Evolutionary conservation across 2,329 filamentous ascomycete genomes (phyloP).

Genomic region (Aspergillus tanneri): DNA sequence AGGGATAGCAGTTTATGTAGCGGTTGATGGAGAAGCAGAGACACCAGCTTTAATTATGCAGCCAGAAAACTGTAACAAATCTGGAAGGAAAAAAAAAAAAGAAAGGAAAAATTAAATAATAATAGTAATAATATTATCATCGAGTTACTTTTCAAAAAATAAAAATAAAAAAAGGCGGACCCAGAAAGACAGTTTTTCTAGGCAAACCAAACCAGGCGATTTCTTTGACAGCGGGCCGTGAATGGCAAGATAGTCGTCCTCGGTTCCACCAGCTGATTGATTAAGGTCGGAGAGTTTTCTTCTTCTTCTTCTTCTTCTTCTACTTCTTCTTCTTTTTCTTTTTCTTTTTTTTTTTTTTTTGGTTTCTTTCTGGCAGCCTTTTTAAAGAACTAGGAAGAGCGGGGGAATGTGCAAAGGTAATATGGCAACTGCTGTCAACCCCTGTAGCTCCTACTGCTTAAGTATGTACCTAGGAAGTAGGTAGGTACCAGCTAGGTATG

Average conservation of each 20-base stretch:
- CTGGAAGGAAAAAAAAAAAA: constrained; percentile 8
- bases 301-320: too few species aligned
- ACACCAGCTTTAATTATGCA: constrained; percentile 6
- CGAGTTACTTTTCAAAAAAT: not conserved
- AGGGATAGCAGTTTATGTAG: constrained; percentile 16
- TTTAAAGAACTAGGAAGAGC: too few species aligned
- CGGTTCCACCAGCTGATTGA: constrained; percentile 15
- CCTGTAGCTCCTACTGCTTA: too few species aligned
- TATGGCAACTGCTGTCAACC: too few species aligned
- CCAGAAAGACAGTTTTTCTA: constrained; percentile 8
- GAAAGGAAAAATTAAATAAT: not conserved
- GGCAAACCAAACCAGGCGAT: constrained; percentile 10
- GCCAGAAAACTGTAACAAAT: constrained; percentile 3
- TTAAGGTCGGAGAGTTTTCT: constrained; percentile 1
- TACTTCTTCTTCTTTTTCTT: too few species aligned
- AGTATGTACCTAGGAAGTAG: too few species aligned
- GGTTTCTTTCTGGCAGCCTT: too few species aligned
- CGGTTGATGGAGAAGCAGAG: constrained; percentile 12
- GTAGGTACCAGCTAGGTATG: not conserved
- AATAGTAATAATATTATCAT: constrained; percentile 3
- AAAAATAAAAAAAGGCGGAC: constrained; percentile 12
- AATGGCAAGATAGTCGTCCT: constrained; percentile 14
- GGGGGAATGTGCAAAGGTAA: too few species aligned
- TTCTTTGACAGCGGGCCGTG: constrained; percentile 21
- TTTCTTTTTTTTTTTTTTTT: too few species aligned